These are phyloP conservation scores for Dictyostelium intermedium DNA, from an alignment of 78 protist genomes.

Conservation along the genomic window DNA sequence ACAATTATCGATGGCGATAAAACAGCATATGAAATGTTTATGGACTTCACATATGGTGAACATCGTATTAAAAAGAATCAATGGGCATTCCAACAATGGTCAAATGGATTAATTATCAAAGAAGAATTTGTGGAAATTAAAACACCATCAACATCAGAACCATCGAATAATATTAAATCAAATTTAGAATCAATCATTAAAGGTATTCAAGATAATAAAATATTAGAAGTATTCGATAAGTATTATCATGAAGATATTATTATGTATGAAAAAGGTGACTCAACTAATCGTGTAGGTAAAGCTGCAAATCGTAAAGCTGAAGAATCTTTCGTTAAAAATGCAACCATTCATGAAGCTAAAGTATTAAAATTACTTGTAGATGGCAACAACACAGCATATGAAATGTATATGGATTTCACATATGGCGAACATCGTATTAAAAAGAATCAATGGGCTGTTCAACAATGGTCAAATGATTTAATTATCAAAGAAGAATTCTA, in stretches of 20 bases:
- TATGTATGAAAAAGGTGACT: slow-evolving; percentile 58
- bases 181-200: no score
- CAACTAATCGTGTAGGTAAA: slow-evolving; percentile 58
- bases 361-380: neutral
- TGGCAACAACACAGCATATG: neutral
- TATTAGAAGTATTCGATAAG: slow-evolving; percentile 22
- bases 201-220: neutral
- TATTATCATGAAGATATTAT: slow-evolving; percentile 26
- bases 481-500: neutral
- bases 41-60: slow-evolving; percentile 47
- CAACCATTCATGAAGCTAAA: slow-evolving; percentile 33
- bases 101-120: slow-evolving; percentile 7
- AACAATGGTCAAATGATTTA: neutral
- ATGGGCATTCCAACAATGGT: slow-evolving; percentile 60
- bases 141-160: no score
- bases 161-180: no score
- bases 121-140: slow-evolving; percentile 27
- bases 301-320: slow-evolving; percentile 42
- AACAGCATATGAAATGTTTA: neutral
- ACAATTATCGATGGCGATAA: neutral
- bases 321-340: slow-evolving; percentile 25
- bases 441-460: neutral
- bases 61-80: slow-evolving; percentile 28
- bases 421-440: neutral
- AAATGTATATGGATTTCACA: neutral